Evolutionary conservation across 345 rosid species (phyloP).

Genomic region (Citrus unshiu): DNA sequence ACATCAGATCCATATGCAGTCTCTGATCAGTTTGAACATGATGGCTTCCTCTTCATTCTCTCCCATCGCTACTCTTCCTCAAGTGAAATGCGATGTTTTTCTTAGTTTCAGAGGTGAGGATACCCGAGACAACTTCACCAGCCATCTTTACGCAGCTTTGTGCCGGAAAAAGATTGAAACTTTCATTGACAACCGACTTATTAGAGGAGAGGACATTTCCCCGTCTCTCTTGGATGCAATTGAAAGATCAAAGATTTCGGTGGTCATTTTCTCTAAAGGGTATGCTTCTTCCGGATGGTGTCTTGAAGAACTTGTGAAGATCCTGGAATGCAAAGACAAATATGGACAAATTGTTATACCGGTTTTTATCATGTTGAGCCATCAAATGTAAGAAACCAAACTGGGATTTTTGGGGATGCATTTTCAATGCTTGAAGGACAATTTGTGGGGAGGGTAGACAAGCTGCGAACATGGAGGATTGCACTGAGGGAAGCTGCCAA

Average conservation of each 20-base stretch:
- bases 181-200: slow-evolving; percentile 3
- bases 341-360: no score
- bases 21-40: not conserved
- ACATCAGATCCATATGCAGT: no score
- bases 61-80: not conserved
- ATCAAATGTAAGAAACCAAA: no score
- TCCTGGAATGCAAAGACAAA: no score
- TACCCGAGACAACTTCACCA: not conserved
- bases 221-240: not conserved
- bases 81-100: not conserved
- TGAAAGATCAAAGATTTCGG: not conserved
- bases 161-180: not conserved
- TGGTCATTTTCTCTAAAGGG: not conserved
- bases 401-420: no score
- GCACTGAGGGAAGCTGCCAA: no score
- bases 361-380: no score
- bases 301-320: not conserved
- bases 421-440: no score
- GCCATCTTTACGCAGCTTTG: not conserved
- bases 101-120: slow-evolving; percentile 6
- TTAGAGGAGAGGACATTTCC: not conserved
- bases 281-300: slow-evolving; percentile 7
- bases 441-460: no score
- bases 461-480: no score
- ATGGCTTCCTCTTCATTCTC: not conserved